Conservation (phyloP, 2,329 filamentous ascomycete genomes). For the Monilinia aucupariae region DNA sequence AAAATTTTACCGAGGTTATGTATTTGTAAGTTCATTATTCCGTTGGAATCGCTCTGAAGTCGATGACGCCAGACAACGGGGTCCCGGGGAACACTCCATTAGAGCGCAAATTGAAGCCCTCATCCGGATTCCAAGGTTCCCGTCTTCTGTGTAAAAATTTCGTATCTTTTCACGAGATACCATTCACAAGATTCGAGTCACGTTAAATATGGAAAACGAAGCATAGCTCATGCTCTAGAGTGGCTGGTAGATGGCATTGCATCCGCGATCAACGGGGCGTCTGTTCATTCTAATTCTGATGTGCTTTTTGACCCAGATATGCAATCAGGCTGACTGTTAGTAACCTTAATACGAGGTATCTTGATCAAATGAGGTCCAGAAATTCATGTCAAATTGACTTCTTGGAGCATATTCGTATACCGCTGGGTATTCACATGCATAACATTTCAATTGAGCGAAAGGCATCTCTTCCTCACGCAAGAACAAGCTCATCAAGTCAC, state of each 20-base stretch:
- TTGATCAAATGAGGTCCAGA: neutral
- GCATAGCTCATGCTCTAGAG: neutral
- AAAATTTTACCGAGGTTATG: neutral
- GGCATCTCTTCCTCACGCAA: neutral
- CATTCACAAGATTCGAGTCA: neutral
- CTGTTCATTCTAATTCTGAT: neutral
- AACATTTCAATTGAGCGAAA: neutral
- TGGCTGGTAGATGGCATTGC: neutral
- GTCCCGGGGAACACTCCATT: too few species aligned
- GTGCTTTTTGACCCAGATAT: neutral
- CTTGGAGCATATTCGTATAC: neutral
- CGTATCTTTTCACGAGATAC: too few species aligned
- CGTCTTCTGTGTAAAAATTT: neutral
- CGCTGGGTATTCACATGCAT: neutral
- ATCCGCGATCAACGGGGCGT: neutral
- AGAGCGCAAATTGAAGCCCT: neutral
- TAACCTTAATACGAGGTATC: neutral
- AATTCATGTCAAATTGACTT: neutral
- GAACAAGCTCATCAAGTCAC: slow-evolving; percentile 11
- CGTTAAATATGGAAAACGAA: neutral
- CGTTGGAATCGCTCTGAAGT: neutral
- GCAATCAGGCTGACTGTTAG: neutral
- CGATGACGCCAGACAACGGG: too few species aligned
- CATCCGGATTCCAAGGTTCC: neutral
- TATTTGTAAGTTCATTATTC: neutral